These are phyloP conservation scores for Backusella australiensis DNA, from an alignment of 192 early-diverging fungal genomes.

Conservation along the genomic window DNA sequence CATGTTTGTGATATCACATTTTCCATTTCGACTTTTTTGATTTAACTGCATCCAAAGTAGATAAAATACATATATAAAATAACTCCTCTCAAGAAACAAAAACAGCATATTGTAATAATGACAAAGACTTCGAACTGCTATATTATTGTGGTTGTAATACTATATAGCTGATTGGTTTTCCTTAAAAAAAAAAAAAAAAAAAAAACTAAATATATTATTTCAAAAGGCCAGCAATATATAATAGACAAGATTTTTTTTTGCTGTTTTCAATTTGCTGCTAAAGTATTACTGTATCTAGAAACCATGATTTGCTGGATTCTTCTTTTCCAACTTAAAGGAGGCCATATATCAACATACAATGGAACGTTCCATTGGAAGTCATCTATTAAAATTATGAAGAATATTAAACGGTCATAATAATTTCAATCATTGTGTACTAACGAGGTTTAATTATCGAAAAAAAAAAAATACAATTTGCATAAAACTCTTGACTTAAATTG, in stretches of 20 bases:
- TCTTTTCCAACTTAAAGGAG: not conserved
- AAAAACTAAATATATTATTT: not conserved
- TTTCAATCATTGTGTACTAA: not conserved
- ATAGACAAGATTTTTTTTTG: too few species aligned
- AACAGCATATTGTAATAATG: not conserved
- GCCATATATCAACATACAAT: not conserved
- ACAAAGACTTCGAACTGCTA: not conserved
- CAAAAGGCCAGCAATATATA: too few species aligned
- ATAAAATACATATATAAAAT: not conserved
- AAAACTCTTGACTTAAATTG: too few species aligned
- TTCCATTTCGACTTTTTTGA: not conserved
- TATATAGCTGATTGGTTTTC: too few species aligned
- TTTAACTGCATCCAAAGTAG: not conserved
- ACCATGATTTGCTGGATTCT: not conserved
- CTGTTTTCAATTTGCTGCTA: not conserved
- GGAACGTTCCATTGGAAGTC: not conserved
- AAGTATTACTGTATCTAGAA: not conserved
- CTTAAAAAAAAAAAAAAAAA: not conserved
- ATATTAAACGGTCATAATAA: not conserved
- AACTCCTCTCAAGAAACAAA: not conserved
- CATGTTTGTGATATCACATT: not conserved
- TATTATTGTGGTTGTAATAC: too few species aligned
- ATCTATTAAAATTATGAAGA: not conserved
- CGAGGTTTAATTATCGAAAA: not conserved
- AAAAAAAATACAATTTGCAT: not conserved